phyloP scores from a whole-genome alignment of 768 basidiomycete species.

The Hypsizygus marmoreus region DNA sequence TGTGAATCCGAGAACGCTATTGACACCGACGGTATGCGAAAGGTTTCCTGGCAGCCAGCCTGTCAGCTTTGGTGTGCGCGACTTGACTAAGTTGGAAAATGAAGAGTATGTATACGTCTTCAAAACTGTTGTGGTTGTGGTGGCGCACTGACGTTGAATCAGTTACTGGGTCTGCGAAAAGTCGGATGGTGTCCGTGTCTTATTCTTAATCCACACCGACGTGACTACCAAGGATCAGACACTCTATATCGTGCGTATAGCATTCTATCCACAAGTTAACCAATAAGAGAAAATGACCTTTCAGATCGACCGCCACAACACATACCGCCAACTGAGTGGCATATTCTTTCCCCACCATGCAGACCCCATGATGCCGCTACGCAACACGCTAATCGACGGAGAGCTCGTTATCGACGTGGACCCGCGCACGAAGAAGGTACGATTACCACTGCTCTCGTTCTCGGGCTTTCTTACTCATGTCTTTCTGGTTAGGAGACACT shows the following conservation, averaged over 20 bases:
- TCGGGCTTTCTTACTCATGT: constrained; percentile 2
- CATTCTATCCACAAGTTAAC: background rate
- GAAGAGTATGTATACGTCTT: constrained; percentile 65
- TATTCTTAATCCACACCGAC: constrained; percentile 77
- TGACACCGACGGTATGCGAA: constrained; percentile 9
- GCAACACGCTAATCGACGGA: constrained; percentile 86
- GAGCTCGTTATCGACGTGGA: constrained; percentile 93
- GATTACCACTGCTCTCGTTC: constrained; percentile 3
- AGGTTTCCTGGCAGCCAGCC: constrained; percentile 98
- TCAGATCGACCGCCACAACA: constrained; percentile 94
- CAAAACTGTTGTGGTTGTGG: too few relatives aligned
- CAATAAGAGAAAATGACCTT: background rate
- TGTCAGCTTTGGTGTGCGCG: constrained; percentile 77
- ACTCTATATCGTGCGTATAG: constrained; percentile 71
- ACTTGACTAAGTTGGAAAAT: constrained; percentile 74
- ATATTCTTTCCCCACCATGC: constrained; percentile 92
- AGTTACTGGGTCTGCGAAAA: constrained; percentile 99
- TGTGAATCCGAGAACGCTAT: background rate
- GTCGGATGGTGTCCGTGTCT: constrained; percentile 91
- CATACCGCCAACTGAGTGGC: constrained; percentile 72
- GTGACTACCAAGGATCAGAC: constrained; percentile 49
- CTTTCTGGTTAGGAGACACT: constrained; percentile 63
- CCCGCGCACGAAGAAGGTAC: constrained; percentile 66
- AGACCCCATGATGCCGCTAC: constrained; percentile 63
- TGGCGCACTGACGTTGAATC: too few relatives aligned